Conservation (phyloP, 225 moss, liverwort and hornwort genomes). For the Bryoerythrophyllum caledonicum region DNA sequence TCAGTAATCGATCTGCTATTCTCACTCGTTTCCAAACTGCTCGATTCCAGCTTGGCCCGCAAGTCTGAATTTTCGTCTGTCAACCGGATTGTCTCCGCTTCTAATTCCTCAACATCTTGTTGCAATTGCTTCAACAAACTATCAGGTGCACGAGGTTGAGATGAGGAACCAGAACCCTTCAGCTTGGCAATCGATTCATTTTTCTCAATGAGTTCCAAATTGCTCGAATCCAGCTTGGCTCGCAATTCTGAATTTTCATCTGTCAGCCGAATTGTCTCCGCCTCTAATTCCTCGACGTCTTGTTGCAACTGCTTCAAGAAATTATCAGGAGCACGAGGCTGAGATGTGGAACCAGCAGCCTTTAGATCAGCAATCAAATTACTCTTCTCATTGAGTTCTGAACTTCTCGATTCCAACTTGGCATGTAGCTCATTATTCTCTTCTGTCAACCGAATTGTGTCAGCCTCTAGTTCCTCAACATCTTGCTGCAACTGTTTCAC, state of each 20-base stretch:
- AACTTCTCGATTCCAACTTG: conserved; percentile 53
- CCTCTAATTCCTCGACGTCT: conserved; percentile 85
- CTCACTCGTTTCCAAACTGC: conserved; percentile 42
- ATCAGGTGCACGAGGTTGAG: conserved; percentile 33
- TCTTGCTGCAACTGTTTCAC: conserved; percentile 78
- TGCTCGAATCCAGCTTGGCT: conserved; percentile 42
- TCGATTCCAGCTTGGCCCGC: conserved; percentile 47
- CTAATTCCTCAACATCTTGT: conserved; percentile 79
- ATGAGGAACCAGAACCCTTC: conserved; percentile 28
- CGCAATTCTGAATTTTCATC: conserved; percentile 72
- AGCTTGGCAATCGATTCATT: conserved; percentile 40
- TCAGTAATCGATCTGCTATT: conserved; percentile 45
- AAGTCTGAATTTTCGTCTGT: conserved; percentile 76
- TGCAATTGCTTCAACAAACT: conserved; percentile 73
- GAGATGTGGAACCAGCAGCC: conserved; percentile 21
- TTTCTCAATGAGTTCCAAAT: conserved; percentile 46
- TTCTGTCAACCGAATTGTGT: conserved; percentile 70
- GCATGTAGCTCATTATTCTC: conserved; percentile 72
- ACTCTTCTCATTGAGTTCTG: conserved; percentile 46
- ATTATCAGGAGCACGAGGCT: conserved; percentile 38
- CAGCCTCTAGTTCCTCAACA: conserved; percentile 87
- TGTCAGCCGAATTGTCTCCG: conserved; percentile 64
- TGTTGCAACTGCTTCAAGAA: conserved; percentile 70
- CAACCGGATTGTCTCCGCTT: conserved; percentile 67
- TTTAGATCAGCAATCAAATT: conserved; percentile 49